Evolutionary conservation across 1,284 basidiomycete genomes (phyloP).

Genomic region (Cryptococcus sp.): DNA sequence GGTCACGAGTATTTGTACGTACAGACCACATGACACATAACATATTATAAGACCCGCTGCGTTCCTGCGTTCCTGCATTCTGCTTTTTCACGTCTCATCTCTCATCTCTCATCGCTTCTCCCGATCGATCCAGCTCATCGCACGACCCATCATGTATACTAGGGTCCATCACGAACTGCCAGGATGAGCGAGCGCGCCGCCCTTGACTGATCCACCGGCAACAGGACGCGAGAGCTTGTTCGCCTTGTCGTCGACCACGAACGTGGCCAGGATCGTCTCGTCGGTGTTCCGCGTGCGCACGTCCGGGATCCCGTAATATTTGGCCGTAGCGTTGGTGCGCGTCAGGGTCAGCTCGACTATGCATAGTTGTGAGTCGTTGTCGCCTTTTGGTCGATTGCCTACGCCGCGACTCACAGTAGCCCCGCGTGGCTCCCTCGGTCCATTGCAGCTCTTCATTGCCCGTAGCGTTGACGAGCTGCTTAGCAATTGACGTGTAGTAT

Average conservation of each 20-base stretch:
- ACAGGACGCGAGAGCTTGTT: conserved; percentile 64
- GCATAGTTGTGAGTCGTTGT: no score
- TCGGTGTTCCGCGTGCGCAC: conserved; percentile 60
- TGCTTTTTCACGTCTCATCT: no score
- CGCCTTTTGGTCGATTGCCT: background rate
- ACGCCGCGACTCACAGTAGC: conserved; percentile 56
- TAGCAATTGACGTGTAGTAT: conserved; percentile 47
- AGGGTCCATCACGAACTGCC: no score
- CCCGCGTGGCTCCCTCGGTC: conserved; percentile 66
- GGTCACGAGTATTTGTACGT: no score
- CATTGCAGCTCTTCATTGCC: conserved; percentile 63
- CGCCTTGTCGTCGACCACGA: conserved; percentile 52
- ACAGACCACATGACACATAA: no score
- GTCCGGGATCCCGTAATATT: conserved; percentile 65
- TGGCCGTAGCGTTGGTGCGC: conserved; percentile 58
- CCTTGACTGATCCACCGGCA: conserved; percentile 56
- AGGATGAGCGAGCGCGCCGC: conserved; percentile 12
- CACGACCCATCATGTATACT: no score
- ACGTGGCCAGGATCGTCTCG: conserved; percentile 47
- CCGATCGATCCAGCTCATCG: no score
- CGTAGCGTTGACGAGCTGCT: conserved; percentile 49
- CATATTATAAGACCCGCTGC: no score
- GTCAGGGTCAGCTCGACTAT: conserved; percentile 58
- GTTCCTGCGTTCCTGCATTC: no score
- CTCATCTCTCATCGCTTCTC: no score